phyloP scores from a whole-genome alignment of 345 rosid species.

The Crucihimalaya himalaica region DNA sequence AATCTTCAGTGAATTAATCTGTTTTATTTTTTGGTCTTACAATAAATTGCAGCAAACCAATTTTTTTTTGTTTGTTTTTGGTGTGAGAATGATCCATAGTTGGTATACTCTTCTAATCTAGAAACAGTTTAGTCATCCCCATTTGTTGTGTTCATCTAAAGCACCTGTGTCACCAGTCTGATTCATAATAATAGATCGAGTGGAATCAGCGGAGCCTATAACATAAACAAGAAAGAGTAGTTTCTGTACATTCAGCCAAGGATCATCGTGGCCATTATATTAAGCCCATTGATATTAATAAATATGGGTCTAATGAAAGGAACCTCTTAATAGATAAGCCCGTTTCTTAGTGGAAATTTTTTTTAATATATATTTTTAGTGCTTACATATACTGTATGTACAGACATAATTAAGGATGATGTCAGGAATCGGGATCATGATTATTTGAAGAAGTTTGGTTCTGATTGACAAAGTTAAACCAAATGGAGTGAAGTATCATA shows the following conservation, averaged over 20 bases:
- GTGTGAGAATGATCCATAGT: no score
- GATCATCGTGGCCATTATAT: not conserved
- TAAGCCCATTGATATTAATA: not conserved
- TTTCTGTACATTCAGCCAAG: not conserved
- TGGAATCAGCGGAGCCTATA: not conserved
- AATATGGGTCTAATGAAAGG: not conserved
- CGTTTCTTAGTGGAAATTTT: not conserved
- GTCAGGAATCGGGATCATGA: constrained; percentile 6
- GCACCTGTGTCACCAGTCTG: not conserved
- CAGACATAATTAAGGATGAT: constrained; percentile 3
- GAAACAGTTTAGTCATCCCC: no score
- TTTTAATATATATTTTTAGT: not conserved
- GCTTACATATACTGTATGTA: not conserved
- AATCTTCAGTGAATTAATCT: no score
- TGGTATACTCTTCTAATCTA: no score
- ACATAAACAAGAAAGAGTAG: not conserved
- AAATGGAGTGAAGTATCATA: constrained; percentile 91
- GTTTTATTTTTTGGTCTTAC: no score
- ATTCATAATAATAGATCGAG: no score
- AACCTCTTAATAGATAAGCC: constrained; percentile 4
- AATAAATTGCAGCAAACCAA: no score
- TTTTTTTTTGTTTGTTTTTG: no score
- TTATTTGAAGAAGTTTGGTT: constrained; percentile 37
- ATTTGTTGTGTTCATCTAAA: no score
- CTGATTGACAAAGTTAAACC: constrained; percentile 71